Percentiles rank a stretch among this genome's conserved stretches.
phyloP scores from a whole-genome alignment of 257 asterid genomes.

The Solanum rostratum region DNA sequence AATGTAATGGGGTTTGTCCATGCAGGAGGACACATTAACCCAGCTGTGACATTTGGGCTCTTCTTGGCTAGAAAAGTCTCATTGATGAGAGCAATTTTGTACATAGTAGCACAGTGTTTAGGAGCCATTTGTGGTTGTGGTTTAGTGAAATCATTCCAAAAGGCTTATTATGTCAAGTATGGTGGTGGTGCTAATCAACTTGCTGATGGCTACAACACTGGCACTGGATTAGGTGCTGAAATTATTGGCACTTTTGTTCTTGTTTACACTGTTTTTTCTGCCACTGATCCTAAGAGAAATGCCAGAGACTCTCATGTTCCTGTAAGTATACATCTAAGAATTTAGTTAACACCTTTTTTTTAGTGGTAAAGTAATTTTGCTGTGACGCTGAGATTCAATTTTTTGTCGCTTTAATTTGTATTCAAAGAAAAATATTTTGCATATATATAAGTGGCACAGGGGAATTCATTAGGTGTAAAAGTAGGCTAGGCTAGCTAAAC shows the following conservation, averaged over 20 bases:
- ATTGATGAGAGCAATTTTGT: constrained; percentile 37
- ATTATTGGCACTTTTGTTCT: constrained; percentile 58
- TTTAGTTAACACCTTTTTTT: background rate
- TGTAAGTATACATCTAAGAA: constrained; percentile 13
- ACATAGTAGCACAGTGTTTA: constrained; percentile 56
- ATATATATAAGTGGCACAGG: too few relatives aligned
- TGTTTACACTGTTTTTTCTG: constrained; percentile 65
- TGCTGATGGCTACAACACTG: constrained; percentile 36
- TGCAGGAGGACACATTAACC: constrained; percentile 63
- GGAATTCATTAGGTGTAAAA: too few relatives aligned
- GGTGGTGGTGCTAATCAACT: constrained; percentile 60
- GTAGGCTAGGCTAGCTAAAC: too few relatives aligned
- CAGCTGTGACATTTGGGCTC: constrained; percentile 57
- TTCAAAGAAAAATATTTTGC: too few relatives aligned
- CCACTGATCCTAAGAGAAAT: constrained; percentile 61
- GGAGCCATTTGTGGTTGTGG: constrained; percentile 68
- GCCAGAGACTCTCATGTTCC: constrained; percentile 74
- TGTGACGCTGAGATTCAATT: background rate
- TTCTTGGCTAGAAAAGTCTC: constrained; percentile 58
- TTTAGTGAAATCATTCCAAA: constrained; percentile 56
- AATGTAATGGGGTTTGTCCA: background rate
- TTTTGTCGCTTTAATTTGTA: too few relatives aligned
- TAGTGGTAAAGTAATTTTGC: background rate
- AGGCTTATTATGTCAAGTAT: constrained; percentile 25
- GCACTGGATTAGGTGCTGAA: constrained; percentile 69